Percentiles rank a stretch among this genome's conserved stretches.
Evolutionary conservation across 306 rosid species (phyloP).

Genomic region (Herpetospermum pedunculosum): DNA sequence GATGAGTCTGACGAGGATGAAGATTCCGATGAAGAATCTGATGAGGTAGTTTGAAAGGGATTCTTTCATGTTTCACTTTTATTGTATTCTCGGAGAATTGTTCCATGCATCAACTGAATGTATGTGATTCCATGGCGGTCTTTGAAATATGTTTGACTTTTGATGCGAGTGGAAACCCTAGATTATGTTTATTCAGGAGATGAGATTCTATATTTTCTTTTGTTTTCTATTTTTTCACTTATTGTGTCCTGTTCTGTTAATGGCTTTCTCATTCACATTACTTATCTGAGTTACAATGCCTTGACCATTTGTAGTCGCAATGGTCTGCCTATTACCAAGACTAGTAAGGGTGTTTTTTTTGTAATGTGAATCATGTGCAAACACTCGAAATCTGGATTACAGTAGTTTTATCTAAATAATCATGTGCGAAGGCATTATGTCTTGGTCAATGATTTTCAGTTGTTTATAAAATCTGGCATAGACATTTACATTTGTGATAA

Average conservation of each 20-base stretch:
- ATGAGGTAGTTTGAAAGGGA: slow-evolving; percentile 21
- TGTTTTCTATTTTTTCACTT: not conserved
- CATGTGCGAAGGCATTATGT: no score
- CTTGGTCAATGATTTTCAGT: no score
- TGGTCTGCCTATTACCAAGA: not conserved
- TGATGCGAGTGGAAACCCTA: not conserved
- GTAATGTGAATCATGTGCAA: not conserved
- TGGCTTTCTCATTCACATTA: not conserved
- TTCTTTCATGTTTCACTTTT: not conserved
- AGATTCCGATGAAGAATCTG: slow-evolving; percentile 28
- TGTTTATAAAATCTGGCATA: no score
- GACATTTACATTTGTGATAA: no score
- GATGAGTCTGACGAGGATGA: slow-evolving; percentile 31
- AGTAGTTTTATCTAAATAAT: not conserved
- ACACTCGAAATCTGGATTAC: not conserved
- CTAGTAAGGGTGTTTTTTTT: not conserved
- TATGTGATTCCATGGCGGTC: not conserved
- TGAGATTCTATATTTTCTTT: not conserved
- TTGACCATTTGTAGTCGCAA: no score
- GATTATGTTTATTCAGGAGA: not conserved
- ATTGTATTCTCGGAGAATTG: not conserved
- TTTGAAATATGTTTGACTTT: not conserved
- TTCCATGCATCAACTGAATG: not conserved
- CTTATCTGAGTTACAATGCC: not conserved
- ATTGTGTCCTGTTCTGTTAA: not conserved